Percentiles rank a stretch among this genome's conserved stretches.
Evolutionary conservation across 352 stramenopile genomes (phyloP).

Genomic region (Phytophthora tentaculata): DNA sequence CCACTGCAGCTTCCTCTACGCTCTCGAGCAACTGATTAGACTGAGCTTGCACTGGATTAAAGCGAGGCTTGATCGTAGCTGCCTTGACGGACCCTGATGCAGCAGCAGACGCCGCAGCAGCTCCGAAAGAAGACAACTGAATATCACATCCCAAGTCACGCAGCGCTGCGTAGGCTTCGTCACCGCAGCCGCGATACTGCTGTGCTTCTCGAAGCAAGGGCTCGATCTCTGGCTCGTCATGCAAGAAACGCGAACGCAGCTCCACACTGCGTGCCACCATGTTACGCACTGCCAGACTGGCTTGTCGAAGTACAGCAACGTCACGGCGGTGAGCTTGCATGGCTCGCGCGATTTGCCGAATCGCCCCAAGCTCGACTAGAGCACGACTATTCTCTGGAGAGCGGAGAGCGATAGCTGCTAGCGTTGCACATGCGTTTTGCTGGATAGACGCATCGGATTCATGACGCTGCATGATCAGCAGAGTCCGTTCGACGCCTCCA

Average conservation of each 20-base stretch:
- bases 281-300: conserved; percentile 82
- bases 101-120: conserved; percentile 18
- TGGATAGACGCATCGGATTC: conserved; percentile 59
- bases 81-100: conserved; percentile 28
- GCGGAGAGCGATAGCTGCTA: conserved; percentile 73
- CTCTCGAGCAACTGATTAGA: conserved; percentile 60
- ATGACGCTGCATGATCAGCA: conserved; percentile 66
- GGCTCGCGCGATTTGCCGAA: conserved; percentile 53
- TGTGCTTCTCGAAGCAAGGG: conserved; percentile 66
- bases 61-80: conserved; percentile 40
- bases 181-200: conserved; percentile 67
- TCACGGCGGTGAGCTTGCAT: conserved; percentile 60
- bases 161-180: conserved; percentile 81
- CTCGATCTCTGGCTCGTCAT: conserved; percentile 73
- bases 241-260: conserved; percentile 61
- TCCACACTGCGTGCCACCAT: conserved; percentile 72
- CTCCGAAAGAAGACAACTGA: conserved; percentile 64
- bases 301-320: conserved; percentile 65
- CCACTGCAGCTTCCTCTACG: conserved; percentile 59
- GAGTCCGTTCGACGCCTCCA: conserved; percentile 53
- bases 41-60: conserved; percentile 72
- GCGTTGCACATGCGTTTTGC: conserved; percentile 74
- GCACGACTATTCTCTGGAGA: conserved; percentile 65
- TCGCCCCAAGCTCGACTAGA: conserved; percentile 59
- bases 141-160: conserved; percentile 79